phyloP scores from a whole-genome alignment of 257 asterid genomes.

The Perilla frutescens region DNA sequence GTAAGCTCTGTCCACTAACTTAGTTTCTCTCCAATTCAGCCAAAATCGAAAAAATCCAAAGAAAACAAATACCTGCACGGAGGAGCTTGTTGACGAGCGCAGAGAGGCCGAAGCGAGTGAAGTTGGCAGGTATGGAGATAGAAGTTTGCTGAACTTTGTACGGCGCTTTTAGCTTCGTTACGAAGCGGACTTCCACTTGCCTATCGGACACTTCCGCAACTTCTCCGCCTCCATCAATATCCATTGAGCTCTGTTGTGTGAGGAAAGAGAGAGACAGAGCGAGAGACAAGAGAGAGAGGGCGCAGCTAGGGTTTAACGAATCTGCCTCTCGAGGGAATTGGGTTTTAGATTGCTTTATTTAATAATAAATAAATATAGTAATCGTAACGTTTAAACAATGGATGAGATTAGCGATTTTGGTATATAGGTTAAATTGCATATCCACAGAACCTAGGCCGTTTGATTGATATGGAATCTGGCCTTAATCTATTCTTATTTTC shows the following conservation, averaged over 20 bases:
- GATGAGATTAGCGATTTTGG: too few species aligned
- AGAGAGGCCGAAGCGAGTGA: slow-evolving; percentile 78
- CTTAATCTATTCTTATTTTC: too few species aligned
- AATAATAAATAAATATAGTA: too few species aligned
- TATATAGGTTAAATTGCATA: too few species aligned
- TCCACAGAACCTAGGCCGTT: too few species aligned
- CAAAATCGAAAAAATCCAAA: not conserved
- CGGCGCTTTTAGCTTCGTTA: slow-evolving; percentile 66
- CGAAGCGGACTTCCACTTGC: slow-evolving; percentile 78
- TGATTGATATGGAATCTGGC: too few species aligned
- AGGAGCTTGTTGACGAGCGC: slow-evolving; percentile 71
- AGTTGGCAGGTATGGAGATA: slow-evolving; percentile 76
- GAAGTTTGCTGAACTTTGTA: slow-evolving; percentile 59
- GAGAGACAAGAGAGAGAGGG: too few species aligned
- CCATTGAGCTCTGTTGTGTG: slow-evolving; percentile 41
- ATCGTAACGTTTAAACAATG: too few species aligned
- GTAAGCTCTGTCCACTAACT: not conserved
- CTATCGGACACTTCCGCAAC: slow-evolving; percentile 51
- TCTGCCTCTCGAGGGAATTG: not conserved
- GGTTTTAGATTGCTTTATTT: slow-evolving; percentile 14
- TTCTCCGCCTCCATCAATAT: slow-evolving; percentile 49
- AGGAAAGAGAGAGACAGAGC: slow-evolving; percentile 5
- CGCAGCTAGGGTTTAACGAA: slow-evolving; percentile 19
- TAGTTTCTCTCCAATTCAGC: slow-evolving; percentile 1
- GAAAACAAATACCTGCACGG: slow-evolving; percentile 48